Conservation (phyloP, 139 green algal species). For the Micractinium sp. region DNA sequence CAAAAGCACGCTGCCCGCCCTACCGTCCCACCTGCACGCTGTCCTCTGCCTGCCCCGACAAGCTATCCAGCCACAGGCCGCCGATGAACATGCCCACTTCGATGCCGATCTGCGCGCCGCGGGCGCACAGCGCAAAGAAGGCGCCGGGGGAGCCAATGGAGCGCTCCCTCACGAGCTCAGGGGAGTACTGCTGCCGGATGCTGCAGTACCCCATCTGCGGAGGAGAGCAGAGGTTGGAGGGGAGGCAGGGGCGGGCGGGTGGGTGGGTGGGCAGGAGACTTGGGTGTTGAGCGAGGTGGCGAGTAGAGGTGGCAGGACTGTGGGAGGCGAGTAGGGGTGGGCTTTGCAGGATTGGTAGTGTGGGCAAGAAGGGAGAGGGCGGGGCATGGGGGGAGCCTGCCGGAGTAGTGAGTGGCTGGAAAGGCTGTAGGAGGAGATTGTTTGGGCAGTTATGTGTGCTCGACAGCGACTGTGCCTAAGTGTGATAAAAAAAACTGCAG, state of each 20-base stretch:
- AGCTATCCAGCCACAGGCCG: slow-evolving; percentile 33
- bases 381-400: background rate
- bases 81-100: slow-evolving; percentile 35
- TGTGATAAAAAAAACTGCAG: no score
- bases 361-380: no score
- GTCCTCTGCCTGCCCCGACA: slow-evolving; percentile 37
- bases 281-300: no score
- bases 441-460: no score
- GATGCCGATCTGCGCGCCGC: slow-evolving; percentile 33
- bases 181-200: slow-evolving; percentile 54
- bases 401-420: background rate
- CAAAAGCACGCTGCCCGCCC: no score
- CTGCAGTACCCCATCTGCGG: slow-evolving; percentile 57
- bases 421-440: background rate
- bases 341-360: background rate
- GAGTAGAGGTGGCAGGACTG: no score
- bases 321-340: no score
- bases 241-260: background rate
- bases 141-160: slow-evolving; percentile 21
- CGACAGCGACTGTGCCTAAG: no score
- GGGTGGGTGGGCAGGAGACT: background rate
- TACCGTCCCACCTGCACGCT: slow-evolving; percentile 44
- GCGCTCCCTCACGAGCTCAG: slow-evolving; percentile 43
- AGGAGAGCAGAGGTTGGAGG: background rate
- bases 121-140: background rate